phyloP scores from a whole-genome alignment of 441 rosid species.

The Melastoma candidum region DNA sequence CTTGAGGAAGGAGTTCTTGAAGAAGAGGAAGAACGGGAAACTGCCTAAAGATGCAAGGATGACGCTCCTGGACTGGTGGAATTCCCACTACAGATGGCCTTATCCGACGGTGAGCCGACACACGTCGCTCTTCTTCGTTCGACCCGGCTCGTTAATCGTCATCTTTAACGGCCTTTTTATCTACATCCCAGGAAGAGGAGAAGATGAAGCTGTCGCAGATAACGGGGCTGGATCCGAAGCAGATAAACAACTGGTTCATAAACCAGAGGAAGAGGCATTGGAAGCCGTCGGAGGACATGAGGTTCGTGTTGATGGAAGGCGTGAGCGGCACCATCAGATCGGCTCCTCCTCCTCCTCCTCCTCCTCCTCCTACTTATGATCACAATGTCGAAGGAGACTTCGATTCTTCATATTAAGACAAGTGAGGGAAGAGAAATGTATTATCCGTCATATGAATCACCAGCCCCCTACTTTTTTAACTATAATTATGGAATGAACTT shows the following conservation, averaged over 20 bases:
- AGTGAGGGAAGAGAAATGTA: no score
- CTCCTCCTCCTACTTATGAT: conserved; percentile 2
- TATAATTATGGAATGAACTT: no score
- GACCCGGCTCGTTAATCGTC: no score
- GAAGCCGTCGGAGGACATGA: conserved; percentile 51
- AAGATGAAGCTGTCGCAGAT: conserved; percentile 34
- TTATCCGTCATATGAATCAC: no score
- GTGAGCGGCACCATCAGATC: conserved; percentile 7
- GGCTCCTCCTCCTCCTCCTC: no score
- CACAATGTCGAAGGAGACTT: no score
- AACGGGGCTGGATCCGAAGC: conserved; percentile 47
- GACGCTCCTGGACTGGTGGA: conserved; percentile 58
- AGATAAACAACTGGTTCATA: conserved; percentile 61
- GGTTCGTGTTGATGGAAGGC: conserved; percentile 33
- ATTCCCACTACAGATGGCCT: conserved; percentile 47
- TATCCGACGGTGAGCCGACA: conserved; percentile 40
- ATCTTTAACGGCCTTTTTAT: no score
- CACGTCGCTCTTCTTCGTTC: no score
- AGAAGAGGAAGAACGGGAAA: conserved; percentile 52
- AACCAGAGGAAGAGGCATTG: conserved; percentile 66
- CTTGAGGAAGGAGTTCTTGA: conserved; percentile 46
- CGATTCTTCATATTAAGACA: no score
- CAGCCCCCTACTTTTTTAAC: no score
- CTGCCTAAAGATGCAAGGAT: conserved; percentile 51
- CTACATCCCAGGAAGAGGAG: conserved; percentile 37